Base-by-base conservation (phyloP, 192 early-diverging fungal genomes). In the Coemansia erecta region DNA sequence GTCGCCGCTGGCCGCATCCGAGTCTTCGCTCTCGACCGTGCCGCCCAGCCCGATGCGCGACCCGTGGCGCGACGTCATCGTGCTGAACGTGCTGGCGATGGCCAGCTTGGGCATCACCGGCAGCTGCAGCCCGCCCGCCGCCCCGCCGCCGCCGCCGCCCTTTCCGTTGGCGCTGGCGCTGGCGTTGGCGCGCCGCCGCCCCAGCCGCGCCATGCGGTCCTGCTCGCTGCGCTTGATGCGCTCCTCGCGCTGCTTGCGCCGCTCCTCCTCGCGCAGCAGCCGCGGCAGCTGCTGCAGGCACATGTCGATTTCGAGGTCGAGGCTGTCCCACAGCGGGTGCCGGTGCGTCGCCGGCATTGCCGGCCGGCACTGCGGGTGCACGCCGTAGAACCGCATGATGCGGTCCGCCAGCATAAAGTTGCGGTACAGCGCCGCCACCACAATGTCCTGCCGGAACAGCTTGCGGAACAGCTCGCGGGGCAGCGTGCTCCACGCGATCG, bases 361-460 rank as follows among this genome's bases (percentile, higher is more conserved):
- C 9, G 97, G 97, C 17, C 72, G 84, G 21, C 92, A 89, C 85
- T 93, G 85, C 21, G 97, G 97, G n/a, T 88, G 89, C 60, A 94
- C 96, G 55, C 88, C 82, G 79, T 94, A 94, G 61, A 85, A 92
- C 11, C 95, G 84, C 93, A 99, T 94, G 65, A 99, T 92, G 17
- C 95, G 87, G 64, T 95, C 90, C 0, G 97, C 95, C 37, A 99
- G 81, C 46, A 99, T 79, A 76, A 91, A 99, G 73, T 99, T 99
- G 68, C 97, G 81, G 68, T 93, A 99, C 43, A 99, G 73, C 5
- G 93, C 87, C 4, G 97, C 93, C 1, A 97, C 94, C 72, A 92
- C 90, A 39, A 97, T 71, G 74, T 99, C 97, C 63, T 97, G 93
- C 37, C 91, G 76, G 72, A 97, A 98, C 23, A 98, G 81, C 46